Evolutionary conservation across 1,284 basidiomycete genomes (phyloP).

Genomic region (Tilletia walkeri): DNA sequence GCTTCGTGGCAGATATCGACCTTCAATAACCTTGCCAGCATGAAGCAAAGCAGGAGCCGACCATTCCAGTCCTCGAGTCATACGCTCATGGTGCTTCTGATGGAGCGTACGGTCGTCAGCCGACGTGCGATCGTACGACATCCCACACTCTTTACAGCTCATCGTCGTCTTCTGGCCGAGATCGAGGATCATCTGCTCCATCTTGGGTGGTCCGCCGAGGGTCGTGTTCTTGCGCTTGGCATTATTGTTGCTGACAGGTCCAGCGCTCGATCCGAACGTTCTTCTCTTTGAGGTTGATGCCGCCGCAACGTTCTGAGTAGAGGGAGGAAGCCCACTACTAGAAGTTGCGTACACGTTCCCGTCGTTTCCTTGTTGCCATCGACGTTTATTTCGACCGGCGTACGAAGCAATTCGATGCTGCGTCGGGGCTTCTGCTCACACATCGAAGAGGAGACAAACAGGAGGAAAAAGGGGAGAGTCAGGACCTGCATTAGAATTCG

Average conservation of each 20-base stretch:
- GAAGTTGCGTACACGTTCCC: conserved; percentile 18
- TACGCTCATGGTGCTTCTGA: conserved; percentile 37
- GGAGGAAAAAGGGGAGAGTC: not conserved
- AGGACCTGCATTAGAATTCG: conserved; percentile 11
- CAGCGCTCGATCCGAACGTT: too few relatives aligned
- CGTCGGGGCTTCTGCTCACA: conserved; percentile 22
- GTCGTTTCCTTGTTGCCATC: not conserved
- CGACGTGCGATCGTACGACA: conserved; percentile 46
- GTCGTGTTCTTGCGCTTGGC: too few relatives aligned
- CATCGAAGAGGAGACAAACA: too few relatives aligned
- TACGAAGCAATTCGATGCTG: conserved; percentile 17
- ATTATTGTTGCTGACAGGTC: too few relatives aligned
- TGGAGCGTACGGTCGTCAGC: conserved; percentile 41
- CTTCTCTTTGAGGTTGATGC: not conserved
- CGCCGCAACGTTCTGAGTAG: too few relatives aligned
- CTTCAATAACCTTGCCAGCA: conserved; percentile 7
- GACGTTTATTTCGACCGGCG: conserved; percentile 26
- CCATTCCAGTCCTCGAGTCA: conserved; percentile 43
- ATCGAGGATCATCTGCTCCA: conserved; percentile 46
- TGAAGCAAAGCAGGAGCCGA: conserved; percentile 28
- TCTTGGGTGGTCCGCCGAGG: too few relatives aligned
- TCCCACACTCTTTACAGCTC: conserved; percentile 38
- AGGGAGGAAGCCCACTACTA: too few relatives aligned
- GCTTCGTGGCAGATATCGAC: not conserved
- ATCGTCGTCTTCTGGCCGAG: conserved; percentile 43